These are phyloP conservation scores for Leccinum fallax DNA, from an alignment of 1,284 basidiomycete species.

Conservation along the genomic window DNA sequence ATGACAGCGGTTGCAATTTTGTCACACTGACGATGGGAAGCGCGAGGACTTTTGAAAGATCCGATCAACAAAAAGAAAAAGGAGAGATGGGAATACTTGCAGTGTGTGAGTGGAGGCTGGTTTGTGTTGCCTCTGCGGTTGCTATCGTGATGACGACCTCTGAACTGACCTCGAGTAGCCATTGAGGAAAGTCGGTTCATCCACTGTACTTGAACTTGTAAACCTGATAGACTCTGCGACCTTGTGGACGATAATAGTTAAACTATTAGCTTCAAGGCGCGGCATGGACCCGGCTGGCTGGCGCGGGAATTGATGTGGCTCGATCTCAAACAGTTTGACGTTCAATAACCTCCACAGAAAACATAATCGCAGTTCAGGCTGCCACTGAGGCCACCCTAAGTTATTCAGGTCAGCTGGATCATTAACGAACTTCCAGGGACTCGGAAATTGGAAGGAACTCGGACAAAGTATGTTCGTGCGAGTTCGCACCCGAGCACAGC, in stretches of 20 bases:
- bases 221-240: not conserved
- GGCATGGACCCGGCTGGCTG: constrained; percentile 15
- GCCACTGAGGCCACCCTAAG: not conserved
- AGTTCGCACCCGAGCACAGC: not conserved
- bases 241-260: not conserved
- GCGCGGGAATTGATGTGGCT: constrained; percentile 5
- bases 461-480: not conserved
- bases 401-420: not conserved
- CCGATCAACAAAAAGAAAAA: not conserved
- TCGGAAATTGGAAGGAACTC: not conserved
- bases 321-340: not conserved
- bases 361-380: not conserved
- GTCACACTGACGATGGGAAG: constrained; percentile 43
- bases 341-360: not conserved
- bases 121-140: constrained; percentile 2
- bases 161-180: constrained; percentile 12
- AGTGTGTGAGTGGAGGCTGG: constrained; percentile 32
- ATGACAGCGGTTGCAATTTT: constrained; percentile 1
- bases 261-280: not conserved
- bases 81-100: constrained; percentile 18
- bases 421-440: not conserved
- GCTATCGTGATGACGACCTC: not conserved
- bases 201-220: not conserved
- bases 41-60: constrained; percentile 40
- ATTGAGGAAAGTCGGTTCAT: constrained; percentile 16